phyloP scores from a whole-genome alignment of 2,329 filamentous ascomycete genomes.

The Colletotrichum musae region DNA sequence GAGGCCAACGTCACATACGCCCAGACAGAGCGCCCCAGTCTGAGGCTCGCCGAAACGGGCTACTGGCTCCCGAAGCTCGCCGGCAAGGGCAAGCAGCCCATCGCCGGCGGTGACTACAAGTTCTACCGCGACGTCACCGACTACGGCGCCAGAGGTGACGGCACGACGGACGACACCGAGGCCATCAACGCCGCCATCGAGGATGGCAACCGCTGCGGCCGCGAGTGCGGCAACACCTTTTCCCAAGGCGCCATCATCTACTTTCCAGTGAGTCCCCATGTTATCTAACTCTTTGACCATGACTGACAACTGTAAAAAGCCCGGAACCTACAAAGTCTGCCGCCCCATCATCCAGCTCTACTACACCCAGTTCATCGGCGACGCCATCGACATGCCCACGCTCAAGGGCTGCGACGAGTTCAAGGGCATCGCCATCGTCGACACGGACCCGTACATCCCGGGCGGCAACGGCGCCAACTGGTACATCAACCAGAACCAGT shows the following conservation, averaged over 20 bases:
- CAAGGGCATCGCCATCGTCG: slow-evolving; percentile 79
- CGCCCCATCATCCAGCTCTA: slow-evolving; percentile 73
- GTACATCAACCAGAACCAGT: slow-evolving; percentile 66
- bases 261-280: slow-evolving; percentile 58
- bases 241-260: slow-evolving; percentile 46
- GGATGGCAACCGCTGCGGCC: slow-evolving; percentile 24
- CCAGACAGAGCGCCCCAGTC: too few species aligned
- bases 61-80: slow-evolving; percentile 7
- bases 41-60: background rate
- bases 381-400: slow-evolving; percentile 11
- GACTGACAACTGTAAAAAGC: too few species aligned
- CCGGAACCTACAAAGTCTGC: slow-evolving; percentile 71
- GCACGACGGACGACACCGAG: slow-evolving; percentile 1
- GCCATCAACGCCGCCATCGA: background rate
- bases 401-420: slow-evolving; percentile 21
- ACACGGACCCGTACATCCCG: slow-evolving; percentile 72
- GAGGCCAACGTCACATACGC: too few species aligned
- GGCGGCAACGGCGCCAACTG: slow-evolving; percentile 50
- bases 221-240: slow-evolving; percentile 49
- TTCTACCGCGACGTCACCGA: slow-evolving; percentile 68
- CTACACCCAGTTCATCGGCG: slow-evolving; percentile 70
- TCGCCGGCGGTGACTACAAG: slow-evolving; percentile 61
- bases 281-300: too few species aligned
- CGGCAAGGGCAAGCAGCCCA: slow-evolving; percentile 1
- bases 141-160: slow-evolving; percentile 43